Percentiles rank a stretch among this genome's conserved stretches.
Evolutionary conservation across 2,329 filamentous ascomycete genomes (phyloP).

Genomic region (Fusarium nematophilum): DNA sequence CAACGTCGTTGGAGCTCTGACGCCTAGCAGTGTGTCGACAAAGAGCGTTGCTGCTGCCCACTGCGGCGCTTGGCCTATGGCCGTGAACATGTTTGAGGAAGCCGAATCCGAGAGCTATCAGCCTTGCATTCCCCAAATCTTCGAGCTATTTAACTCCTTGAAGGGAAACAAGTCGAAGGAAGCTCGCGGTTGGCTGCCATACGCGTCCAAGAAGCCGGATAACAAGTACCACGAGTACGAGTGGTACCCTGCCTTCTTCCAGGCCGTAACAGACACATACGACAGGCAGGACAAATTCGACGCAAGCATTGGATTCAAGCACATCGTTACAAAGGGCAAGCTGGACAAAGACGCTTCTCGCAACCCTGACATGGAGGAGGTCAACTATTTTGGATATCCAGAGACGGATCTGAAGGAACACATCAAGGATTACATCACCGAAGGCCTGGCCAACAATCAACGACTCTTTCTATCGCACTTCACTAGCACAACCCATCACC

Average conservation of each 20-base stretch:
- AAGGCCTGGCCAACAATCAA: conserved; percentile 46
- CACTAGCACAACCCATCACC: conserved; percentile 51
- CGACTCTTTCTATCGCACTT: conserved; percentile 50
- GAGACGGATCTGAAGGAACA: conserved; percentile 47
- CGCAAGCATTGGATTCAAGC: conserved; percentile 46
- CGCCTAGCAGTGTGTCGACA: conserved; percentile 55
- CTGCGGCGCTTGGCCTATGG: conserved; percentile 55
- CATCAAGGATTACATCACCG: conserved; percentile 45
- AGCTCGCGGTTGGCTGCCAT: conserved; percentile 15
- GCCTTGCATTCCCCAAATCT: conserved; percentile 55
- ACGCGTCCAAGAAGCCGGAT: conserved; percentile 4
- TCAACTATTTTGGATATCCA: conserved; percentile 50
- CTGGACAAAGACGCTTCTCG: conserved; percentile 37
- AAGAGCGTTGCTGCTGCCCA: conserved; percentile 56
- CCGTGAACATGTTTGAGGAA: conserved; percentile 56
- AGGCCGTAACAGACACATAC: conserved; percentile 49
- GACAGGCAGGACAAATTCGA: conserved; percentile 49
- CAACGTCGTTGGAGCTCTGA: conserved; percentile 53
- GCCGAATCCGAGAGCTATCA: conserved; percentile 56
- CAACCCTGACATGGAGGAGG: conserved; percentile 37
- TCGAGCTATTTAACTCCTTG: conserved; percentile 48
- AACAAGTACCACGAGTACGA: conserved; percentile 41
- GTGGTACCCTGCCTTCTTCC: conserved; percentile 49
- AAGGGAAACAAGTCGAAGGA: conserved; percentile 22
- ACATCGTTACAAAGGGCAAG: conserved; percentile 45